Evolutionary conservation across 371 early-diverging fungal genomes (phyloP).

Genomic region (Fennellomyces sp.): DNA sequence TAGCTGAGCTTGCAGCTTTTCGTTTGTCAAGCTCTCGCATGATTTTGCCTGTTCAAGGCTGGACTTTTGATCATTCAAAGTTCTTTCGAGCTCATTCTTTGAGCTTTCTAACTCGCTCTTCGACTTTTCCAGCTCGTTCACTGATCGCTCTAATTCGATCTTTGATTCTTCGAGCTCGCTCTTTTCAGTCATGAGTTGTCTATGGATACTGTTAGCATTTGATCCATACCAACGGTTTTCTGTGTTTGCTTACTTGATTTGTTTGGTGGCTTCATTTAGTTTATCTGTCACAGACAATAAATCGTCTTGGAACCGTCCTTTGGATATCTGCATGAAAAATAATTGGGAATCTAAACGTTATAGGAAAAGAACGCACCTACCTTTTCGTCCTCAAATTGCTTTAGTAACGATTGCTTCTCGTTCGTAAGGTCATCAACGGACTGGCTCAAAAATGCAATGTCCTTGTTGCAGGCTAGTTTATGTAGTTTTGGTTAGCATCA

Average conservation of each 20-base stretch:
- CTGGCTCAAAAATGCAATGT: conserved; percentile 35
- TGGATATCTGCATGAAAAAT: not conserved
- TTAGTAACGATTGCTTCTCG: conserved; percentile 30
- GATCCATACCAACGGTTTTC: no score
- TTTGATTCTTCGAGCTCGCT: conserved; percentile 11
- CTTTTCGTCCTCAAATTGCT: conserved; percentile 35
- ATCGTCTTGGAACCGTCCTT: conserved; percentile 13
- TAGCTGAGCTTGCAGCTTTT: conserved; percentile 20
- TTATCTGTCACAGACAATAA: conserved; percentile 3
- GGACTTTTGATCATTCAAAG: not conserved
- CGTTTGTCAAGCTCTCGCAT: not conserved
- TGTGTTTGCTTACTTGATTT: not conserved
- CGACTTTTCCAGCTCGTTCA: conserved; percentile 9
- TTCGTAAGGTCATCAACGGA: conserved; percentile 27
- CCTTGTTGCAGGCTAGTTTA: conserved; percentile 42
- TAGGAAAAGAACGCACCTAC: conserved; percentile 1
- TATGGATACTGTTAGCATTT: no score
- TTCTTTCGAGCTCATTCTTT: conserved; percentile 2
- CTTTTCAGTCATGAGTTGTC: conserved; percentile 26
- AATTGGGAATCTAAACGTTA: not conserved
- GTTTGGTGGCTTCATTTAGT: conserved; percentile 4
- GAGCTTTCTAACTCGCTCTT: no score
- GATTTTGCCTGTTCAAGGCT: not conserved
- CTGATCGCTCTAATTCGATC: no score
- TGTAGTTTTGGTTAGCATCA: no score